phyloP scores from a whole-genome alignment of 148 eudicot species.

The Fallopia convolvulus region DNA sequence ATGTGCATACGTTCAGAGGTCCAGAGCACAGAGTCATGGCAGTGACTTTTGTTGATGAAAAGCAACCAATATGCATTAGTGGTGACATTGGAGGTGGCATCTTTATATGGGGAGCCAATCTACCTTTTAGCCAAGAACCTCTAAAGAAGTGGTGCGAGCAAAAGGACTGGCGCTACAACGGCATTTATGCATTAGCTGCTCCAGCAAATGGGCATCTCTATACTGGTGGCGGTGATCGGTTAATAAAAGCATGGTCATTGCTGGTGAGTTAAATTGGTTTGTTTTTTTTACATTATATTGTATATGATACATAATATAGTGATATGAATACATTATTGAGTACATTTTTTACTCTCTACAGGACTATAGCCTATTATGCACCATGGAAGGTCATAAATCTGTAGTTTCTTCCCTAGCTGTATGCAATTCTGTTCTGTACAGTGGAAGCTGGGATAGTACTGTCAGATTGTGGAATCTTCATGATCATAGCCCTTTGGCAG shows the following conservation, averaged over 20 bases:
- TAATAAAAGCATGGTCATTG: conserved; percentile 86
- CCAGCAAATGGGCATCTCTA: conserved; percentile 61
- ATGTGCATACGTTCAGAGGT: conserved; percentile 74
- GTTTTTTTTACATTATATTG: not conserved
- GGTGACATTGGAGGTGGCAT: conserved; percentile 87
- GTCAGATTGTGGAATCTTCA: conserved; percentile 80
- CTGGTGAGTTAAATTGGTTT: conserved; percentile 24
- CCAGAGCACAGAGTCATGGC: conserved; percentile 81
- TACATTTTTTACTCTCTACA: conserved; percentile 19
- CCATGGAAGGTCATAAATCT: conserved; percentile 82
- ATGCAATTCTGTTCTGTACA: conserved; percentile 63
- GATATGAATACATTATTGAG: not conserved
- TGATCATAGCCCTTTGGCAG: conserved; percentile 72
- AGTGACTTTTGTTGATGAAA: conserved; percentile 48
- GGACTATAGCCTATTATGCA: conserved; percentile 57
- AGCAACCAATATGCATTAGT: conserved; percentile 74
- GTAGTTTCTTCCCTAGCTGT: conserved; percentile 67
- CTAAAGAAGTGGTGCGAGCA: conserved; percentile 54
- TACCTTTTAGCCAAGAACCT: conserved; percentile 55
- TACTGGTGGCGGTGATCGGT: conserved; percentile 88
- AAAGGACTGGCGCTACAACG: conserved; percentile 96
- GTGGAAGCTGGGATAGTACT: conserved; percentile 96
- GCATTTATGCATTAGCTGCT: conserved; percentile 76
- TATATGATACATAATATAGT: not conserved
- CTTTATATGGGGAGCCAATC: conserved; percentile 47